Percentiles rank a stretch among this genome's conserved stretches.
Evolutionary conservation across 805 yeast genomes (phyloP).

Genomic region (Cyberlindnera saturnus): DNA sequence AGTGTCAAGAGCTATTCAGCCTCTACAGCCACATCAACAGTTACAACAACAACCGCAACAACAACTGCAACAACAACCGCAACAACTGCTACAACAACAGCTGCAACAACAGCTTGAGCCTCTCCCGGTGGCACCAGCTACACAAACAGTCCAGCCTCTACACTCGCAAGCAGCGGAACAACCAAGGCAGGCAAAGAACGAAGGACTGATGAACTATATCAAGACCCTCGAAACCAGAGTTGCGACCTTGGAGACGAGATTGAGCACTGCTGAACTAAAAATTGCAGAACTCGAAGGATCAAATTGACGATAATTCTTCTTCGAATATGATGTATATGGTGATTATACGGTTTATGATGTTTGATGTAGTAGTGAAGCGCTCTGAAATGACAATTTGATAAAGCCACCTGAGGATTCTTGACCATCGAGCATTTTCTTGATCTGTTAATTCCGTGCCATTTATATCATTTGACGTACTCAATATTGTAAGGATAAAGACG

Average conservation of each 20-base stretch:
- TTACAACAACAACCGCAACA: background rate
- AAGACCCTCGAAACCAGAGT: conserved; percentile 19
- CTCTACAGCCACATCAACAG: too few relatives aligned
- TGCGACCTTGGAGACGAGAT: conserved; percentile 14
- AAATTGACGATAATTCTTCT: too few relatives aligned
- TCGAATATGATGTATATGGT: too few relatives aligned
- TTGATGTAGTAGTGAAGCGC: too few relatives aligned
- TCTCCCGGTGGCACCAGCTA: background rate
- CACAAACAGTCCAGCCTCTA: background rate
- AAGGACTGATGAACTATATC: conserved; percentile 15
- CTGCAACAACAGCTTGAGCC: background rate
- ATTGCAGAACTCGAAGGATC: conserved; percentile 7
- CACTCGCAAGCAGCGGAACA: background rate
- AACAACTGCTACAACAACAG: background rate
- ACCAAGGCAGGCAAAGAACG: background rate
- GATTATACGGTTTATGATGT: too few relatives aligned
- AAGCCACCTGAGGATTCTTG: too few relatives aligned
- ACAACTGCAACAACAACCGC: background rate
- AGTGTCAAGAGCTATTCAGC: too few relatives aligned
- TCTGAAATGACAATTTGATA: too few relatives aligned
- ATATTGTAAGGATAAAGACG: too few relatives aligned
- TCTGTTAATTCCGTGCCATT: too few relatives aligned
- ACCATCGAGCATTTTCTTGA: too few relatives aligned
- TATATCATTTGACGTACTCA: too few relatives aligned
- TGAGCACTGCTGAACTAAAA: conserved; percentile 17